phyloP scores from a whole-genome alignment of 108 stramenopile species.

The Aureococcus anophagefferens region DNA sequence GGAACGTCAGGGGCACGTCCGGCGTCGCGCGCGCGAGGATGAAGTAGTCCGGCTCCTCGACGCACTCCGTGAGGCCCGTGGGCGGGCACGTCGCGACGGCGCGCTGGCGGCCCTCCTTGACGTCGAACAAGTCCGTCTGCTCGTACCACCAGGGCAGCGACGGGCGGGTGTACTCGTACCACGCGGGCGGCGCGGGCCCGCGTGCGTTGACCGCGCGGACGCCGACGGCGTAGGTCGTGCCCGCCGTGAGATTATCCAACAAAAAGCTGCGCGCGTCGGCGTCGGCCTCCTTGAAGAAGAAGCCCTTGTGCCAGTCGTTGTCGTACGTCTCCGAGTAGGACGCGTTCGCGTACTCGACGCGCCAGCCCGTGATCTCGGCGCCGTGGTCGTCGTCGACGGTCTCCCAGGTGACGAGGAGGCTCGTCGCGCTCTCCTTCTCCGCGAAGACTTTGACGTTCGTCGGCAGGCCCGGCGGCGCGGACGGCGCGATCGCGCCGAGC shows the following conservation, averaged over 20 bases:
- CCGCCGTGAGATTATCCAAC: background rate
- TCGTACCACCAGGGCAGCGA: background rate
- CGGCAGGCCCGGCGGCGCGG: constrained; percentile 35
- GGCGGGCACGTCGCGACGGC: background rate
- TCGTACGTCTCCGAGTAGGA: too few relatives aligned
- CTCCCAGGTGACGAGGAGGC: constrained; percentile 42
- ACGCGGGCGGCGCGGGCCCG: constrained; percentile 5
- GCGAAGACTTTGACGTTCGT: constrained; percentile 36
- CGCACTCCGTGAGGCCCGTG: background rate
- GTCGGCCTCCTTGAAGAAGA: background rate
- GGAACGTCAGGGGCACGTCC: background rate
- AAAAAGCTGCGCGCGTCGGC: background rate
- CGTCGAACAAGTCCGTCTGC: background rate
- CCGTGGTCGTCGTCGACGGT: constrained; percentile 9
- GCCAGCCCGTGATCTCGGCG: constrained; percentile 2
- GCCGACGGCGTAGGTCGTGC: background rate
- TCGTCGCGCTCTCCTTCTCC: constrained; percentile 23
- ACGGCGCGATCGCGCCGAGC: constrained; percentile 28
- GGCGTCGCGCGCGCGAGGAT: background rate
- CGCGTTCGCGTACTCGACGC: background rate
- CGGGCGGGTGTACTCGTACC: constrained; percentile 1
- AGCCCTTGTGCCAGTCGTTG: background rate
- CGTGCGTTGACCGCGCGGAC: constrained; percentile 3
- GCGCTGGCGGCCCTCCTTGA: background rate
- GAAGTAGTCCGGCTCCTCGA: background rate